Conservation (phyloP, 805 yeast species). For the Metahyphopichia silvanorum region DNA sequence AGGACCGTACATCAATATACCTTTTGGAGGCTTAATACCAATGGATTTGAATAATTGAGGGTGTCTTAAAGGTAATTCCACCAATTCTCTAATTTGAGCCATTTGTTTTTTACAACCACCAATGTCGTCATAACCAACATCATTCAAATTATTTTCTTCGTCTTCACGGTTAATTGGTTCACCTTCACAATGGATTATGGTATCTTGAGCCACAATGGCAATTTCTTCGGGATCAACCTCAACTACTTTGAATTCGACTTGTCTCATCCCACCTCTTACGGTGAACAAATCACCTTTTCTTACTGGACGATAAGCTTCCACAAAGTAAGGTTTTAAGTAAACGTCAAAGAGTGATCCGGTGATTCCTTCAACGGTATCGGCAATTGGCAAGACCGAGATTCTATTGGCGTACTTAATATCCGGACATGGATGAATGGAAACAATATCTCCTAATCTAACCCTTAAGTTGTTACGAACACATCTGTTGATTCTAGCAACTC, state of each 20-base stretch:
- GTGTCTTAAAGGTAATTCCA: conserved; percentile 96
- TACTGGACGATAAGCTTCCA: conserved; percentile 98
- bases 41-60: conserved; percentile 97
- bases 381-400: conserved; percentile 92
- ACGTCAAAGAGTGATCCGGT: conserved; percentile 97
- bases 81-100: conserved; percentile 99
- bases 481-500: conserved; percentile 90
- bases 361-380: conserved; percentile 96
- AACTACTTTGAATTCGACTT: conserved; percentile 96
- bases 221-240: conserved; percentile 97
- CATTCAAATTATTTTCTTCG: conserved; percentile 93
- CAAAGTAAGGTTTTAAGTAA: conserved; percentile 95
- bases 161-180: conserved; percentile 98
- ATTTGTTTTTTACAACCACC: conserved; percentile 99
- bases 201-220: conserved; percentile 98
- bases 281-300: conserved; percentile 96
- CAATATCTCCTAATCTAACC: conserved; percentile 89
- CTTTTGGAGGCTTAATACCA: conserved; percentile 98
- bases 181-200: conserved; percentile 97
- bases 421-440: conserved; percentile 92
- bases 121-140: conserved; percentile 97
- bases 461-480: conserved; percentile 94
- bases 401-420: conserved; percentile 96
- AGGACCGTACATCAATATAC: conserved; percentile 97
- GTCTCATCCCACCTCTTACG: conserved; percentile 99